phyloP scores from a whole-genome alignment of 2,329 filamentous ascomycete genomes.

The Hymenoscyphus albidus region DNA sequence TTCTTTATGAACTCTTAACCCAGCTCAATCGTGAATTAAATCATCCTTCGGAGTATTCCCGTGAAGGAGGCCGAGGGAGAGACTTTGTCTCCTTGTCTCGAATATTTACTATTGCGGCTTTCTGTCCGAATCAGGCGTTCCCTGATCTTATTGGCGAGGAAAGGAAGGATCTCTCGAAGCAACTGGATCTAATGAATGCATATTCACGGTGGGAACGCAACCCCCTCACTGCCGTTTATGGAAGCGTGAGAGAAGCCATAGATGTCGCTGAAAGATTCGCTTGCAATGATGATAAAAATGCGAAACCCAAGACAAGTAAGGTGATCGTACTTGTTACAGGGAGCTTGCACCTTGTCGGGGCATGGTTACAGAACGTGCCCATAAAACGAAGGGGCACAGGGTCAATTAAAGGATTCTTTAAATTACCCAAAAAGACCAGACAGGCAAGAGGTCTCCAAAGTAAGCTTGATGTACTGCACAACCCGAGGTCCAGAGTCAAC shows the following conservation, averaged over 20 bases:
- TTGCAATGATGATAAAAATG: slow-evolving; percentile 29
- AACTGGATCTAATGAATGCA: slow-evolving; percentile 58
- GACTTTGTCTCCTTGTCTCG: background rate
- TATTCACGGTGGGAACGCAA: slow-evolving; percentile 55
- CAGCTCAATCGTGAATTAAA: background rate
- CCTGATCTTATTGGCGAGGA: slow-evolving; percentile 35
- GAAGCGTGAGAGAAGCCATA: slow-evolving; percentile 71
- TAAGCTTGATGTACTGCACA: background rate
- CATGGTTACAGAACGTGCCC: slow-evolving; percentile 53
- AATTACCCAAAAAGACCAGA: background rate
- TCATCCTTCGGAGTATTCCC: background rate
- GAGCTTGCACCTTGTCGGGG: slow-evolving; percentile 80
- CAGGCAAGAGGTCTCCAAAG: background rate
- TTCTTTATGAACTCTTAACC: slow-evolving; percentile 38
- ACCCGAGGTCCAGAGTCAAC: too few relatives aligned
- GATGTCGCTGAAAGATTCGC: slow-evolving; percentile 39
- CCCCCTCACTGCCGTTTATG: slow-evolving; percentile 46
- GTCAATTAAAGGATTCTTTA: background rate
- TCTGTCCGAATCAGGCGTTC: slow-evolving; percentile 72
- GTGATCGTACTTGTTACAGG: slow-evolving; percentile 72
- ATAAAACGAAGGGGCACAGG: background rate
- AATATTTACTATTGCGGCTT: slow-evolving; percentile 69
- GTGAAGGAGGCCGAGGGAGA: background rate
- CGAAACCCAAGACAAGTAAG: slow-evolving; percentile 27
- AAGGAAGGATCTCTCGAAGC: slow-evolving; percentile 53